These are phyloP conservation scores for Nicotiana tabacum DNA, from an alignment of 257 asterid species.

Conservation along the genomic window DNA sequence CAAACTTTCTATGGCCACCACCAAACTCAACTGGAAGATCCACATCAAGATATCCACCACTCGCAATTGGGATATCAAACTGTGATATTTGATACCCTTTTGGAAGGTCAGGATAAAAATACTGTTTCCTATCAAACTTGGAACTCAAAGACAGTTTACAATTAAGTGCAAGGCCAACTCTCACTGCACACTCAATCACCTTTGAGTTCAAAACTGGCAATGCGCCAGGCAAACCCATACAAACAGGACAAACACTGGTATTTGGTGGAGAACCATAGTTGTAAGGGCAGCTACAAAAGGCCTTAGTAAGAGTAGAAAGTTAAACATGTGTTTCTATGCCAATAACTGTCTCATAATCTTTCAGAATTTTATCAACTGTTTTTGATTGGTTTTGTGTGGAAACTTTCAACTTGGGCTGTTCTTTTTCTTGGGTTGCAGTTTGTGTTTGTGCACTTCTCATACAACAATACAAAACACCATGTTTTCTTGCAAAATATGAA, in stretches of 20 bases:
- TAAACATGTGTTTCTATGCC: slow-evolving; percentile 97
- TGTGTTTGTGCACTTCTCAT: slow-evolving; percentile 43
- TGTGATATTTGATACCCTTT: slow-evolving; percentile 98
- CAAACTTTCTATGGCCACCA: slow-evolving; percentile 91
- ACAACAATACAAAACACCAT: slow-evolving; percentile 33
- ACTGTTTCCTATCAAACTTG: slow-evolving; percentile 92
- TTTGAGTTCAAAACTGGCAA: slow-evolving; percentile 91
- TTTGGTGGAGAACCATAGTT: slow-evolving; percentile 79
- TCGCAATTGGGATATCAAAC: slow-evolving; percentile 85
- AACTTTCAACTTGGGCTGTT: slow-evolving; percentile 39
- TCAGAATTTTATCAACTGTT: slow-evolving; percentile 43
- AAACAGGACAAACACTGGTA: slow-evolving; percentile 77
- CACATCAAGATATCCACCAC: slow-evolving; percentile 71
- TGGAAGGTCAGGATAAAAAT: slow-evolving; percentile 94
- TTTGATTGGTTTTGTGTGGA: slow-evolving; percentile 32
- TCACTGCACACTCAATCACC: slow-evolving; percentile 73
- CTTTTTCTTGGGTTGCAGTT: slow-evolving; percentile 54
- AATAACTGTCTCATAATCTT: slow-evolving; percentile 76
- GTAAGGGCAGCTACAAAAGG: slow-evolving; percentile 45
- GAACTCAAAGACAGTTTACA: slow-evolving; percentile 67
- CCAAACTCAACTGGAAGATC: slow-evolving; percentile 94
- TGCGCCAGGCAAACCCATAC: slow-evolving; percentile 98
- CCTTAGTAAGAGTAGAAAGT: slow-evolving; percentile 41
- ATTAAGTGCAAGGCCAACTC: slow-evolving; percentile 83
- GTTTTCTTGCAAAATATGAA: slow-evolving; percentile 42